Evolutionary conservation across 208 protist genomes (phyloP), one percentile per base, ranked within the genome.

Genomic region (Phytomonas serpens): DNA sequence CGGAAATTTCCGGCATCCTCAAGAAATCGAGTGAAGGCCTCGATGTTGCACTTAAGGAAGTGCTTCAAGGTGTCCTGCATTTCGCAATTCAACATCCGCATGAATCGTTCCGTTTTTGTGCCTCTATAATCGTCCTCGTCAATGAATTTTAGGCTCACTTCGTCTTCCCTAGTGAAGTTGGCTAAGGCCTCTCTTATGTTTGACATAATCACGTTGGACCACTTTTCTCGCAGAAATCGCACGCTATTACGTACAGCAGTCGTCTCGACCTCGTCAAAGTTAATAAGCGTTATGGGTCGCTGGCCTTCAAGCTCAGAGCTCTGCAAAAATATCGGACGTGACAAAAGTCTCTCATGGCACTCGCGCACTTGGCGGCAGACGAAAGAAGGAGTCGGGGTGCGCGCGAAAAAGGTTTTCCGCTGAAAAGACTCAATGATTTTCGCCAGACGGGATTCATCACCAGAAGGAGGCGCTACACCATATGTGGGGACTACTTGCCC

Each of bases 1-100:
- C 77, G 68, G 66, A 77, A 92, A 69, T 94, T 85, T 33, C 83
- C 87, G 19, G 79, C 73, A 27, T 86, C 74, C 74, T 97, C 90
- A 37, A 98, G 69, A 71, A 94, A 96, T 61, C 83, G 82, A n/a
- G 83, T 82, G 73, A 96, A 94, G 33, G 85, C 82, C 78, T 90
- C 77, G 19, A 97, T 73, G 10, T 76, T 80, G 29, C 73, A 80
- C 47, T 81, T 87, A 34, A 96, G 73, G 34, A 94, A 74, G 73
- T 85, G 81, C 68, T 82, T 82, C 33, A 98, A 75, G 0, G 87
- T 73, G 71, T 97, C 93, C 77, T 98, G 83, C 98, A 99, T 99
- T 74, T 97, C 86, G 36, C 95, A 79, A 67, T 92, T 92, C 64
- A 99, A 77, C 38, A 84, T 86, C 62, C 71, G 83, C 78, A 99